These are phyloP conservation scores for Aureobasidium sp. DNA, from an alignment of 2,329 filamentous ascomycete genomes.

Conservation along the genomic window DNA sequence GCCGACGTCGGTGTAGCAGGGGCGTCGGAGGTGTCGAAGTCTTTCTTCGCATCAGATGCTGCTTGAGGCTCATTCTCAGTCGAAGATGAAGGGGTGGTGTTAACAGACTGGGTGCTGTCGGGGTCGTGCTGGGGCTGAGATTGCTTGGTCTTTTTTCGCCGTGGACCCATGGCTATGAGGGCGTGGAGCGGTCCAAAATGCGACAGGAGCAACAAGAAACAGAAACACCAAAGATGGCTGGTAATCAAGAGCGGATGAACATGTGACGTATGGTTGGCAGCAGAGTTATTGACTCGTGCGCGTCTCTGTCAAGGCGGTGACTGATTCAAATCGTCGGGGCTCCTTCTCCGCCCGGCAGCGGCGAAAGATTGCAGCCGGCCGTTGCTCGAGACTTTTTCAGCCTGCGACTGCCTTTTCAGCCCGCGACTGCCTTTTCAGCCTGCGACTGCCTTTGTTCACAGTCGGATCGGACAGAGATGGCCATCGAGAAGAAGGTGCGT, in stretches of 20 bases:
- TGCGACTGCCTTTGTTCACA: neutral
- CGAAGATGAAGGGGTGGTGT: neutral
- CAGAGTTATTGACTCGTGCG: neutral
- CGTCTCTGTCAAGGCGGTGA: neutral
- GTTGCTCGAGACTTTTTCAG: conserved; percentile 13
- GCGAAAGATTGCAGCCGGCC: conserved; percentile 5
- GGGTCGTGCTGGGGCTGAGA: neutral
- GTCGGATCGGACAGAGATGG: conserved; percentile 52
- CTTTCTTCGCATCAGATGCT: neutral
- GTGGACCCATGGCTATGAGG: conserved; percentile 15
- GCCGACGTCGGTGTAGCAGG: neutral
- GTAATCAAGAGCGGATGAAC: neutral
- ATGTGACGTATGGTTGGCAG: conserved; percentile 9
- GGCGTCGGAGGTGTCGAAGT: neutral
- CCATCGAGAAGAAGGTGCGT: conserved; percentile 82
- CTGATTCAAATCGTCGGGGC: neutral
- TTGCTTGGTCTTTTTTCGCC: conserved; percentile 37
- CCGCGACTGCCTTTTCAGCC: neutral
- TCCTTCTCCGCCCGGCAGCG: neutral
- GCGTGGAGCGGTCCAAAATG: neutral
- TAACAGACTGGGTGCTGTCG: conserved; percentile 9
- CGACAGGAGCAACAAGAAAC: neutral
- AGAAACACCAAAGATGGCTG: no score
- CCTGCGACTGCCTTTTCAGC: neutral
- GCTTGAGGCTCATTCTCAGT: neutral